Evolutionary conservation across 2,329 filamentous ascomycete species (phyloP), one percentile per base, ranked within the genome.

Genomic region (Colletotrichum paranaense): DNA sequence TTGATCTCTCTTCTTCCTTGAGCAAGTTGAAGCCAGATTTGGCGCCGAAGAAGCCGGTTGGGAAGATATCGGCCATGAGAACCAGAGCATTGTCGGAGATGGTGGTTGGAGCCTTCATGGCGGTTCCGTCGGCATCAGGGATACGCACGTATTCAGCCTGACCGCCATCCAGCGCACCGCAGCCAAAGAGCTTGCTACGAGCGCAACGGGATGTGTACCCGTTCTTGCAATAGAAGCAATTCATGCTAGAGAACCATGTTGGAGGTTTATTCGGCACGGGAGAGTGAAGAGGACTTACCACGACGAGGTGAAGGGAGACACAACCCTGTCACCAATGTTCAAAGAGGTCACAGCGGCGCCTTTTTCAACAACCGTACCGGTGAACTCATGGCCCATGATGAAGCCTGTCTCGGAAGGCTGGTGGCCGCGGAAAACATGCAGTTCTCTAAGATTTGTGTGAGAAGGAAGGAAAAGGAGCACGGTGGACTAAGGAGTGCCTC

Each of bases 11-110:
- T 74, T 91, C 87, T 16, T 84, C 77, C n/a, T 81, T 78, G 52
- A 92, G 86, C 78, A 92, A 84, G 70, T 90, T 89, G 81, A 97
- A 92, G 7, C 92, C 95, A 78, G 95, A 97, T 70, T 89, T 88
- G 5, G 94, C 94, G 7, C 94, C 95, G 77, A 95, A 97, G 84
- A 91, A 97, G 8, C 95, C 94, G 0, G 92, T 94, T 1, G 95
- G 95, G 82, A 97, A 97, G 78, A 98, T 97, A 80, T 98, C 95
- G 19, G 94, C 95, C 95, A 98, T 97, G 30, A 98, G 88, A 7
- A 97, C 91, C 62, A 97, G 87, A 46, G 91, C 91, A 75, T 93
- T 89, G 76, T 96, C 92, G 24, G 92, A 90, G 71, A 97, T 92
- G n/a, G 76, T 78, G 9, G 88, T 90, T 1, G 89, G 82, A 0